Evolutionary conservation across 2,329 filamentous ascomycete species (phyloP), one percentile per base, ranked within the genome.

Genomic region (Xylariaceae sp.): DNA sequence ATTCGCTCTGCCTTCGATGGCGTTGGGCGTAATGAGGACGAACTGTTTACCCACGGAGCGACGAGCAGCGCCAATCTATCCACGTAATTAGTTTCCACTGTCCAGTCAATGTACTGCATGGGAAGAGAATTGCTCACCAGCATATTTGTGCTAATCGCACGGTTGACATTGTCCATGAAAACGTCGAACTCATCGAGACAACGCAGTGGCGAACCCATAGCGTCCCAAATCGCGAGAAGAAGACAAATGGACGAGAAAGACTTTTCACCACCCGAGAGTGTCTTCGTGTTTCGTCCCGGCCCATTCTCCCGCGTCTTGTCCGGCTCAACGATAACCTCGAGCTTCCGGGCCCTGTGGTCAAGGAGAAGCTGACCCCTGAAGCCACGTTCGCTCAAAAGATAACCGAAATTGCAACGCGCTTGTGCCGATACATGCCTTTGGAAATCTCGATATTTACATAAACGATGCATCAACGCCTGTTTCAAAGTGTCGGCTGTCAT

Each of bases 151-250:
- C 89, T 95, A 63, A 95, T 88, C 53, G 88, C 89, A 57, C 94
- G 85, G 71, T 99, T 99, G 56, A 97, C 89, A 63, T 87, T 90
- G 72, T 99, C 94, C 94, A 99, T 99, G 77, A 96, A 99, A 34
- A 99, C 94, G 69, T 99, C 94, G 68, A 97, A 99, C 72, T 99
- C 94, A 72, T 99, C 94, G 51, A 99, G 78, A 67, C 94, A 99
- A 52, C 94, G 84, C 57, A 99, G 87, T 0, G 91, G 92, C 19
- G 91, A 95, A 8, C 94, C 92, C 87, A 99, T 99, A 32, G 94
- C 92, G 68, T 99, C 94, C 94, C 94, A 99, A 19, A 99, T 86
- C 2, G 91, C 84, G 34, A 99, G 79, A 52, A 99, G 76, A 64
- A 99, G 80, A 72, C 94, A 99, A 56, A 97, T 95, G 3, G 92